Base-by-base conservation (phyloP, 441 rosid species). In the Arabidopsis hybrid region DNA sequence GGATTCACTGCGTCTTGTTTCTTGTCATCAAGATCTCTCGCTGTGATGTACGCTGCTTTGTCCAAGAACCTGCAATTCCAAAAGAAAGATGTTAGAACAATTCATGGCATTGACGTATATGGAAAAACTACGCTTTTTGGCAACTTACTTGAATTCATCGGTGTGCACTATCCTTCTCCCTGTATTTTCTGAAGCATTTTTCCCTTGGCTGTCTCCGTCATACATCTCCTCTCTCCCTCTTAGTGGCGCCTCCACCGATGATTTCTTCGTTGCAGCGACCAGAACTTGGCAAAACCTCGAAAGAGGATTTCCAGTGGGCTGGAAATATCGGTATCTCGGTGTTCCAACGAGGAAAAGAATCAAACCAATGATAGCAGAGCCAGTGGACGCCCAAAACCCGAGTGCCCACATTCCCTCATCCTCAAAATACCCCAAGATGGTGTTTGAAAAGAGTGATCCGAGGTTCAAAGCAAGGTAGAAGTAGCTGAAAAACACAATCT, bases 371-470 rank as follows among this genome's bases (percentile, higher is more conserved):
- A 89, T 12, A 36, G 98, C 97, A 45, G 98, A 96, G 68, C 87
- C 97, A 5, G 97, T 67, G 6, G 98, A 96, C 1, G 29, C 90
- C 97, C 96, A 91, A 64, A 96, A 96, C 6, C 98, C 99, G 0
- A 96, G 80, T 1, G 91, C 90, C 99, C 99, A 96, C 85, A 78
- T 69, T 7, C 99, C 99, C 51, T 85, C 87, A 38, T 96, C 97
- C 82, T 96, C 98, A 16, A 89, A 86, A 77, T 96, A 96, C 3
- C 92, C 90, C 71, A 96, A 74, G 46, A 96, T 82, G 13, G 99
- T 96, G 78, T 96, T 93, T 11, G 98, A 93, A 81, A 96, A 90
- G 79, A 96, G 95, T 29, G 98, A 93, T 0, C 98, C 98, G 8
- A 93, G 84, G 87, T 93, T 96, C 75, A 93, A 57, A 45, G 97